phyloP scores from a whole-genome alignment of 805 yeast genomes.

The Saccharomycopsis guyanensis region DNA sequence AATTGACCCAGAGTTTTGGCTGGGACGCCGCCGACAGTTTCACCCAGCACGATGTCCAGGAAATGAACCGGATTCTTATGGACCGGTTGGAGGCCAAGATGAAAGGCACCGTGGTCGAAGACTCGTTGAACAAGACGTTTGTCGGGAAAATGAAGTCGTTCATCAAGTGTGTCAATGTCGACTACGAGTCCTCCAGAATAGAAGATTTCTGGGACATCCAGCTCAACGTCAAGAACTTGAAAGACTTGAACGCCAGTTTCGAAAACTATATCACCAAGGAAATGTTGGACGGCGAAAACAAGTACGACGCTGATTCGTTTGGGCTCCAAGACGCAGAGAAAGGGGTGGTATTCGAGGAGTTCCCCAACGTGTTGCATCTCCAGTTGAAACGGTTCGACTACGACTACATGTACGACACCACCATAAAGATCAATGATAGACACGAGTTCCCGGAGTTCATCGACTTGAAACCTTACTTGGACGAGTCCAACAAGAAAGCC shows the following conservation, averaged over 20 bases:
- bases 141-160: constrained; percentile 97
- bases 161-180: constrained; percentile 86
- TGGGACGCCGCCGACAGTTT: constrained; percentile 96
- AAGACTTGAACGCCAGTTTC: constrained; percentile 66
- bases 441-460: constrained; percentile 82
- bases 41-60: constrained; percentile 97
- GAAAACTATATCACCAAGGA: constrained; percentile 84
- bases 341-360: constrained; percentile 84
- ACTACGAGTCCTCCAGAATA: constrained; percentile 81
- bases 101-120: constrained; percentile 81
- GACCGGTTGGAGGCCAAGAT: constrained; percentile 84
- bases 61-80: constrained; percentile 89
- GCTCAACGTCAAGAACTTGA: constrained; percentile 80
- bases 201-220: constrained; percentile 99
- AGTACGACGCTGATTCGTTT: constrained; percentile 81
- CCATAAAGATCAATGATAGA: constrained; percentile 87
- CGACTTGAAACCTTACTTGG: constrained; percentile 73
- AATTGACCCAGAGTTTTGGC: constrained; percentile 87
- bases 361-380: constrained; percentile 89
- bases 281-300: constrained; percentile 87
- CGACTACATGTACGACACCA: constrained; percentile 79
- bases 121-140: constrained; percentile 68
- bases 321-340: constrained; percentile 80
- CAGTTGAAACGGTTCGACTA: constrained; percentile 93
- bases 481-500: constrained; percentile 35